Conservation (phyloP, 371 early-diverging fungal species). For the Synchytrium microbalum region DNA sequence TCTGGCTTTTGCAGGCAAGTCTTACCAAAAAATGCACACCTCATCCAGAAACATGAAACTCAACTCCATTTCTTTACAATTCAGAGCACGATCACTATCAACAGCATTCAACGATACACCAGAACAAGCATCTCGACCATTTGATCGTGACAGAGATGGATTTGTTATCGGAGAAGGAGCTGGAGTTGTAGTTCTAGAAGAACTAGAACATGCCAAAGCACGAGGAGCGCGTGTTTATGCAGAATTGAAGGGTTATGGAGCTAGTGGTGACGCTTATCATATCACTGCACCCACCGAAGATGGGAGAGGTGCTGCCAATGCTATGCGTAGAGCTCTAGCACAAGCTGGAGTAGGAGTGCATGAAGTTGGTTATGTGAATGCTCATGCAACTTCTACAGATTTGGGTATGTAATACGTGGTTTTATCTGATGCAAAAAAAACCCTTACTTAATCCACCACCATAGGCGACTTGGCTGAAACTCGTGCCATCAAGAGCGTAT, state of each 20-base stretch:
- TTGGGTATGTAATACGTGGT: slow-evolving; percentile 36
- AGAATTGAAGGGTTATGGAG: slow-evolving; percentile 81
- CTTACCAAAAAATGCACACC: neutral
- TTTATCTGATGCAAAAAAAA: slow-evolving; percentile 10
- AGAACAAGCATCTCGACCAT: slow-evolving; percentile 74
- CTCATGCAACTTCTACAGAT: slow-evolving; percentile 92
- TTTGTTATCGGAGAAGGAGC: slow-evolving; percentile 96
- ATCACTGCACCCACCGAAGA: slow-evolving; percentile 86
- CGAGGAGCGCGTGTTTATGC: slow-evolving; percentile 87
- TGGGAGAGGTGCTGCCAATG: slow-evolving; percentile 74
- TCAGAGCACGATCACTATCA: slow-evolving; percentile 74
- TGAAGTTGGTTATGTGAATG: slow-evolving; percentile 83
- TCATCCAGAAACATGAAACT: neutral
- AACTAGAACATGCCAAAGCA: slow-evolving; percentile 75
- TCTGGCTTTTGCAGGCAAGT: slow-evolving; percentile 78
- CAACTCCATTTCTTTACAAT: neutral
- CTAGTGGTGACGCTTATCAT: slow-evolving; percentile 89
- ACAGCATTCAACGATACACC: slow-evolving; percentile 71
- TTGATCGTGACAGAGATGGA: slow-evolving; percentile 77
- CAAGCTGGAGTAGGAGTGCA: slow-evolving; percentile 47
- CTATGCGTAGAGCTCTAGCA: slow-evolving; percentile 76
- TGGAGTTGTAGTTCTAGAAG: slow-evolving; percentile 86
- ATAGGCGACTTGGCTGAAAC: slow-evolving; percentile 40
- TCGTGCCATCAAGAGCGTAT: slow-evolving; percentile 68
- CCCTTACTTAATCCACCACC: neutral